Conservation (phyloP, 306 rosid genomes). For the Quercus parvula region DNA sequence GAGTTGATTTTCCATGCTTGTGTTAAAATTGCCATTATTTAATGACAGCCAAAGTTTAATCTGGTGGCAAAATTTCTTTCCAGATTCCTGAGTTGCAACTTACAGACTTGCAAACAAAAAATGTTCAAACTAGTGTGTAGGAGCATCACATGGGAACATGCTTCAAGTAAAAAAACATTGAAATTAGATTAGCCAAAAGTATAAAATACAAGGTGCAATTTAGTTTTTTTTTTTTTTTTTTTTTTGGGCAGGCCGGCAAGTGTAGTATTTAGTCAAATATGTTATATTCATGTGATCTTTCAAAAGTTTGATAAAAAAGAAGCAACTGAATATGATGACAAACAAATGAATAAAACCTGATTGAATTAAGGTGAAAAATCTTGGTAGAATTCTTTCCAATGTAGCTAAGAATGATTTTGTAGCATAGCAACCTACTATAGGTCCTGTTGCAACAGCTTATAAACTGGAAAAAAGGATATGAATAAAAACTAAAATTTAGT, state of each 20-base stretch:
- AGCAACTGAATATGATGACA: not conserved
- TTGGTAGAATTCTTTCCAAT: not conserved
- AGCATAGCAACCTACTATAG: too few relatives aligned
- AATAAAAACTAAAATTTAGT: too few relatives aligned
- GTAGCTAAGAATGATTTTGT: not conserved
- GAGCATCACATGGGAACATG: not conserved
- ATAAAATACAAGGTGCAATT: not conserved
- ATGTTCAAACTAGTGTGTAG: not conserved
- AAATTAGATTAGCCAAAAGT: not conserved
- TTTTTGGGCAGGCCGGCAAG: not conserved
- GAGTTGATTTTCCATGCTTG: not conserved
- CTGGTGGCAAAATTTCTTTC: not conserved
- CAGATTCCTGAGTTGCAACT: not conserved
- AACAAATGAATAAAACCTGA: not conserved
- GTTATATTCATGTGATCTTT: not conserved
- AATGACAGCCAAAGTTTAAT: not conserved
- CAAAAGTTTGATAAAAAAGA: not conserved
- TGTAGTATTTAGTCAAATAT: not conserved
- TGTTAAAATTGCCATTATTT: not conserved
- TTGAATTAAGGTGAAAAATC: not conserved
- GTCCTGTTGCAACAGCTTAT: not conserved
- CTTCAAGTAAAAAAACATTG: not conserved
- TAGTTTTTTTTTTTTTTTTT: not conserved
- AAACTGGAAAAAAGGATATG: too few relatives aligned
- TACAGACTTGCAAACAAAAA: too few relatives aligned